Evolutionary conservation across 805 yeast genomes (phyloP).

Genomic region (Candida nanaspora): DNA sequence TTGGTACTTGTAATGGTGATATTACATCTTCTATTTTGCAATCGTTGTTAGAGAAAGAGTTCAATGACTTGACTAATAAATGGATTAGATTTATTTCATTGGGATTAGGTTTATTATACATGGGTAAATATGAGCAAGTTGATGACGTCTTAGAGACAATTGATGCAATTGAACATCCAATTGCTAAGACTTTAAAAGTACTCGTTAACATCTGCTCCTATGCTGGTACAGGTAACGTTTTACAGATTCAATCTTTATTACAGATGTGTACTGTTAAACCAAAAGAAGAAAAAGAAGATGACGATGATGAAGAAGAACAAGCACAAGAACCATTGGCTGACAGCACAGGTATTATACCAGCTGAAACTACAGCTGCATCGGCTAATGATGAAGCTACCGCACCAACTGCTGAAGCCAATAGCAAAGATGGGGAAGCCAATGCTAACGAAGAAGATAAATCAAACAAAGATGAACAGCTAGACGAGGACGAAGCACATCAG

Average conservation of each 20-base stretch:
- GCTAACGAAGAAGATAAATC: constrained; percentile 20
- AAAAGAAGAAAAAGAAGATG: constrained; percentile 47
- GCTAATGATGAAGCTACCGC: constrained; percentile 14
- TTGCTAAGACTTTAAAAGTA: constrained; percentile 81
- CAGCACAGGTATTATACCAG: constrained; percentile 13
- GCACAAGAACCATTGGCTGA: constrained; percentile 34
- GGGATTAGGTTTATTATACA: constrained; percentile 84
- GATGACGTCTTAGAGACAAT: constrained; percentile 93
- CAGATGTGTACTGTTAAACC: constrained; percentile 81
- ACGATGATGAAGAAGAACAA: constrained; percentile 47
- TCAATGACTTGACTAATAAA: constrained; percentile 68
- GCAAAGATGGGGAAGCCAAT: constrained; percentile 7
- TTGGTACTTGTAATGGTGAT: constrained; percentile 94
- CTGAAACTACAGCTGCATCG: constrained; percentile 18
- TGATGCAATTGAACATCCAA: constrained; percentile 92
- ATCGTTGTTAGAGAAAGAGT: constrained; percentile 80
- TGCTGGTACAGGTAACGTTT: constrained; percentile 96
- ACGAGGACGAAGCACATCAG: constrained; percentile 54
- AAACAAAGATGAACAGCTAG: constrained; percentile 22
- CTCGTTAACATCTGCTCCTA: constrained; percentile 89
- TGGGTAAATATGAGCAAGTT: constrained; percentile 90
- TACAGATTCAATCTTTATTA: constrained; percentile 84
- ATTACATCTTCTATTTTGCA: constrained; percentile 88
- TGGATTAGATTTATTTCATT: constrained; percentile 88
- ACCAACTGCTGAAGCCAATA: constrained; percentile 24